Conservation (phyloP, 2,329 filamentous ascomycete genomes). For the Pyrenochaeta sp. region DNA sequence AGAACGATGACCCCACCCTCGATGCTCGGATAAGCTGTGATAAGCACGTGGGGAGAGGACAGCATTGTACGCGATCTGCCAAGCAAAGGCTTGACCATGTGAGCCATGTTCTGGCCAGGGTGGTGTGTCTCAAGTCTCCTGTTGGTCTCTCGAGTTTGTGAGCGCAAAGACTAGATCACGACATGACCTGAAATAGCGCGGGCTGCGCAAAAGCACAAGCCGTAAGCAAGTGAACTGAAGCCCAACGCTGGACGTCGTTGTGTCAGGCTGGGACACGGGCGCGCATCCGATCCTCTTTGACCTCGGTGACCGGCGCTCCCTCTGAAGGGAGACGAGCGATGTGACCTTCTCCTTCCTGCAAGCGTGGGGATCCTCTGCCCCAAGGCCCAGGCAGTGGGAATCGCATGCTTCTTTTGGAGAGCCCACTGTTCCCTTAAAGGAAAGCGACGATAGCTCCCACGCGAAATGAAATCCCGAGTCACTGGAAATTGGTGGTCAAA, state of each 20-base stretch:
- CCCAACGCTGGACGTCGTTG: no score
- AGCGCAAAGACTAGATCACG: constrained; percentile 10
- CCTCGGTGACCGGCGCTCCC: constrained; percentile 16
- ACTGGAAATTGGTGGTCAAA: constrained; percentile 17
- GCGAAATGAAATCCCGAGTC: constrained; percentile 20
- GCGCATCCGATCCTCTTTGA: constrained; percentile 7
- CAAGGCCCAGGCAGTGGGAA: constrained; percentile 19
- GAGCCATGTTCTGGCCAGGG: constrained; percentile 30
- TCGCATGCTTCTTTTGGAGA: constrained; percentile 16
- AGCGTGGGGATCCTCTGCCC: constrained; percentile 11
- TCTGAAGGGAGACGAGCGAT: constrained; percentile 11
- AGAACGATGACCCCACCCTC: constrained; percentile 24
- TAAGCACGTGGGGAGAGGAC: constrained; percentile 46
- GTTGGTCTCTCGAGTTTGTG: constrained; percentile 22
- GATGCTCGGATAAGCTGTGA: constrained; percentile 34
- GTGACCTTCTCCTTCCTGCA: constrained; percentile 15
- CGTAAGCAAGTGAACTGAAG: constrained; percentile 9
- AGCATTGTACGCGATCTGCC: constrained; percentile 28
- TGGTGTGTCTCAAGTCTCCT: constrained; percentile 20
- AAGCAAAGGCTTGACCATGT: constrained; percentile 42
- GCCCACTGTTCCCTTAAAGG: constrained; percentile 10
- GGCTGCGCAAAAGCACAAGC: constrained; percentile 3
- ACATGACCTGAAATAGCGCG: background rate
- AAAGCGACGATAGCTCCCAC: constrained; percentile 16
- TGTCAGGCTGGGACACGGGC: constrained; percentile 6